Evolutionary conservation across 2,329 filamentous ascomycete species (phyloP), one percentile per base, ranked within the genome.

Genomic region (Lasiodiplodia theobromae): DNA sequence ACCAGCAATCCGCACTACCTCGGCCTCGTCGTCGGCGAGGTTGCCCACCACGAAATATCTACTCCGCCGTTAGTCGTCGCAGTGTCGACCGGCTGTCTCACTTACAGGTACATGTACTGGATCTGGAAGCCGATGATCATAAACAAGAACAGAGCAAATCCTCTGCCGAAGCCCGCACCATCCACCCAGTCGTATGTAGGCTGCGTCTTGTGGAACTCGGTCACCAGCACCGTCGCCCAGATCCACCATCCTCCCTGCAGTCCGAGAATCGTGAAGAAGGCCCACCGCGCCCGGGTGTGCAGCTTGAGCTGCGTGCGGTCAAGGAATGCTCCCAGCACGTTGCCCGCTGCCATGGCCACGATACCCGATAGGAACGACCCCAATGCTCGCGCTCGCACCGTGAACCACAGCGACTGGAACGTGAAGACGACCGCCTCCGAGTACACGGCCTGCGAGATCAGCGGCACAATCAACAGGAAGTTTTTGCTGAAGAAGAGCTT

Each of bases 381-480:
- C 1, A 93, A 80, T 0, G 91, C 90, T 56, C 91, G 83, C 1
- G 90, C 83, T 1, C 91, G 86, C 1, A 93, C 91, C 1, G 85
- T 86, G 73, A 93, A 92, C 89, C 89, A 94, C 16, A 91, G 75
- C 74, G 60, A 63, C 60, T 90, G 80, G 69, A 90, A 93, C 0
- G 91, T 92, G 76, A 90, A 92, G 77, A 90, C 91, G 0, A 93
- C 89, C 0, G 91, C 88, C 75, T 93, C 91, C 0, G 89, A 81
- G 74, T 91, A 93, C 0, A 92, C 90, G 0, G 88, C 88, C 71
- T 92, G 89, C 1, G 88, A 88, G 49, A 93, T 92, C 71, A 91
- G 87, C 0, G 90, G 84, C 3, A 92, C 77, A 1, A 92, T 83
- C 0, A 92, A 80, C 1, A 93, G 78, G 69, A 91, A 92, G 37